Evolutionary conservation across 441 rosid species (phyloP).

Genomic region (Caryocar brasiliense): DNA sequence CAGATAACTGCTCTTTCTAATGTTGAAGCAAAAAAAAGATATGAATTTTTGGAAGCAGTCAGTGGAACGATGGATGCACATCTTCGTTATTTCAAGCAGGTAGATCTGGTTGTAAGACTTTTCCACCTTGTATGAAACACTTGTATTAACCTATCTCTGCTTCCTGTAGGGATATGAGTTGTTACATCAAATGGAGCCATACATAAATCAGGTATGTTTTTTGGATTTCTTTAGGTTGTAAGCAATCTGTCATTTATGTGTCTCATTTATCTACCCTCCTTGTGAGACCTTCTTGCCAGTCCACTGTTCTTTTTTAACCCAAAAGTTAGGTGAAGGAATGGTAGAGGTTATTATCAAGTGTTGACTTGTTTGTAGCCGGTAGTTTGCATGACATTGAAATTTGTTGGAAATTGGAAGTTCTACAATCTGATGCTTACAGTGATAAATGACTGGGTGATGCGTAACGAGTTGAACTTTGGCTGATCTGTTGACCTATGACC

Average conservation of each 20-base stretch:
- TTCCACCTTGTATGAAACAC: constrained; percentile 10
- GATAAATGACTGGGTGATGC: background rate
- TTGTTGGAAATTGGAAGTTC: background rate
- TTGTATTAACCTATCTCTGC: no score
- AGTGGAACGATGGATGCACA: constrained; percentile 99
- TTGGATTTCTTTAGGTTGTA: background rate
- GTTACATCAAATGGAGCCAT: constrained; percentile 99
- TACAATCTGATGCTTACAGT: background rate
- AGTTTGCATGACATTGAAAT: no score
- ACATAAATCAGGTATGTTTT: constrained; percentile 76
- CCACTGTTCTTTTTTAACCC: no score
- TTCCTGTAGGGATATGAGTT: constrained; percentile 76
- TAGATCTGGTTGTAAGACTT: constrained; percentile 12
- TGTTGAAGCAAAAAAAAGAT: constrained; percentile 96
- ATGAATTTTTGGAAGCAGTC: constrained; percentile 95
- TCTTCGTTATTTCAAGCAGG: constrained; percentile 97
- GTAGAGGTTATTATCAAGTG: no score
- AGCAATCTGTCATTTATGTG: no score
- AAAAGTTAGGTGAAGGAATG: no score
- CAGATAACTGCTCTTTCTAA: constrained; percentile 88
- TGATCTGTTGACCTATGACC: no score
- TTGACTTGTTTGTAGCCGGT: no score
- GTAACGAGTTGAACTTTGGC: no score
- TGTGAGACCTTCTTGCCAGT: no score
- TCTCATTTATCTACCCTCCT: no score